phyloP scores from a whole-genome alignment of 352 stramenopile genomes.

The Phytophthora europaea region DNA sequence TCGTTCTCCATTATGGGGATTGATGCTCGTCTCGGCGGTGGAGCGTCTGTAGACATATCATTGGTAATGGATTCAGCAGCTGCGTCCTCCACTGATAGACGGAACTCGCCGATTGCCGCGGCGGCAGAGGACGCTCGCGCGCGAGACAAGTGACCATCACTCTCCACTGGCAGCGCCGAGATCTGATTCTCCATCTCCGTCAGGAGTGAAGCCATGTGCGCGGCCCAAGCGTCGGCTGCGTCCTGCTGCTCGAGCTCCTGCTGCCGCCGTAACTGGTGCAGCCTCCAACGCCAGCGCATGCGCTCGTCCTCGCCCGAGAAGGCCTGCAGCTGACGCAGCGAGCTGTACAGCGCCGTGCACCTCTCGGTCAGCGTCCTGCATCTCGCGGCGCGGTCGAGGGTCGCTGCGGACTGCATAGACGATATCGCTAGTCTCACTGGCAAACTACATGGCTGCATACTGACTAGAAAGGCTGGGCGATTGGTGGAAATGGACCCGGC shows the following conservation, averaged over 20 bases:
- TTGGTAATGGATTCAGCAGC: conserved; percentile 7
- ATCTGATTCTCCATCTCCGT: conserved; percentile 46
- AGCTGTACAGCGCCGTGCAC: conserved; percentile 35
- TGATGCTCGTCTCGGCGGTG: conserved; percentile 27
- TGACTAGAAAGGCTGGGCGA: conserved; percentile 13
- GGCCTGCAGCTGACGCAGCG: conserved; percentile 24
- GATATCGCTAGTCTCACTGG: conserved; percentile 6
- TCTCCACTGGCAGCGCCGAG: conserved; percentile 34
- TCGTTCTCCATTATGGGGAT: conserved; percentile 51
- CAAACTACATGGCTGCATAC: conserved; percentile 5
- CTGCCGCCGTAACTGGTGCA: conserved; percentile 49
- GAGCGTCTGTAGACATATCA: neutral
- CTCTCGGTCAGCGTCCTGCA: conserved; percentile 26
- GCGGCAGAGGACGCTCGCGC: conserved; percentile 22
- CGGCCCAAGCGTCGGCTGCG: conserved; percentile 31
- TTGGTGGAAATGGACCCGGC: conserved; percentile 14
- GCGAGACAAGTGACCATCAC: conserved; percentile 18
- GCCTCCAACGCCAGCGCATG: conserved; percentile 47
- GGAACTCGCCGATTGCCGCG: conserved; percentile 29
- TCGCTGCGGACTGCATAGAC: conserved; percentile 21
- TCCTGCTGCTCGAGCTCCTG: conserved; percentile 38
- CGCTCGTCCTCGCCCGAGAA: conserved; percentile 50
- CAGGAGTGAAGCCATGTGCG: conserved; percentile 36
- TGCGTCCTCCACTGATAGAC: conserved; percentile 31
- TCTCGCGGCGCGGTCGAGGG: conserved; percentile 30